Evolutionary conservation across 2,329 filamentous ascomycete species (phyloP).

Genomic region (Aphanoascus verrucosus): DNA sequence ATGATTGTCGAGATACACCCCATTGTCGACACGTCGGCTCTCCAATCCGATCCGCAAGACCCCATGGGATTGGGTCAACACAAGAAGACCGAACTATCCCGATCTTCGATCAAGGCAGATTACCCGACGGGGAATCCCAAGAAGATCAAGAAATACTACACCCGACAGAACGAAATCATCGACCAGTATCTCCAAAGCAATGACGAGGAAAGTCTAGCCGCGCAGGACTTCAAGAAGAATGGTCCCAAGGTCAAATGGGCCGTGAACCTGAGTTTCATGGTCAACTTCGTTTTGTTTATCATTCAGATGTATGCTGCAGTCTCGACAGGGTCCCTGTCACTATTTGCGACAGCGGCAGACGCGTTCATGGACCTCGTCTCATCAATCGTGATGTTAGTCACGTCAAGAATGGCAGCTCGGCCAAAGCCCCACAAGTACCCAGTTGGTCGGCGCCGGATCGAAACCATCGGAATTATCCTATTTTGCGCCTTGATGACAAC

Average conservation of each 20-base stretch:
- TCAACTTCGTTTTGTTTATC: conserved; percentile 46
- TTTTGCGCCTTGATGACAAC: conserved; percentile 59
- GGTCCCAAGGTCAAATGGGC: conserved; percentile 45
- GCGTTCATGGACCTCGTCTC: conserved; percentile 57
- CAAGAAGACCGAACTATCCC: conserved; percentile 12
- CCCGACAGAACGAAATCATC: conserved; percentile 31
- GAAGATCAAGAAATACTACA: conserved; percentile 35
- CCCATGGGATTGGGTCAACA: conserved; percentile 13
- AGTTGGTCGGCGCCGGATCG: conserved; percentile 51
- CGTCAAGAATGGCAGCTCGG: conserved; percentile 48
- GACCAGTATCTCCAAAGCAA: conserved; percentile 44
- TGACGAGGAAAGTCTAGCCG: conserved; percentile 44
- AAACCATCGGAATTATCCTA: conserved; percentile 55
- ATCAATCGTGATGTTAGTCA: conserved; percentile 52
- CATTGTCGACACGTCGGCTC: background rate
- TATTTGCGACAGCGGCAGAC: conserved; percentile 57
- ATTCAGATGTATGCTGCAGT: conserved; percentile 51
- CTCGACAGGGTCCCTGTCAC: conserved; percentile 49
- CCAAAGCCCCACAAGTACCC: conserved; percentile 54
- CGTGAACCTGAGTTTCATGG: conserved; percentile 42
- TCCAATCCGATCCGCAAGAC: conserved; percentile 13
- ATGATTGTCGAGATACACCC: background rate
- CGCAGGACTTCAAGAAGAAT: conserved; percentile 43
- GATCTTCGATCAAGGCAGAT: conserved; percentile 12
- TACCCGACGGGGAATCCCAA: conserved; percentile 22